phyloP scores from a whole-genome alignment of 2,329 filamentous ascomycete species.

The Xylariaceae sp. region DNA sequence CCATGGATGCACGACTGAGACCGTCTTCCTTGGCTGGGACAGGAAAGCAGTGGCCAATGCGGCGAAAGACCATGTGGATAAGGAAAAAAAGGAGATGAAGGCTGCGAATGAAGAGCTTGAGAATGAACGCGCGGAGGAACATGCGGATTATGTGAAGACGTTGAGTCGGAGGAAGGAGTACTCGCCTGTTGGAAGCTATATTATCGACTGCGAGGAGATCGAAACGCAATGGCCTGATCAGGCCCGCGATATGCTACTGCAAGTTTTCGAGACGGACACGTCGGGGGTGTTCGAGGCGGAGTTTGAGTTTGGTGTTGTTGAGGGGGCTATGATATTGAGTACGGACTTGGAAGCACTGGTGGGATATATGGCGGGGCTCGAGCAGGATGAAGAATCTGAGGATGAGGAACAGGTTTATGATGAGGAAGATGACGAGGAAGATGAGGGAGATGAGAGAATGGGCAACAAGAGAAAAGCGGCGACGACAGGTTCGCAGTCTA shows the following conservation, averaged over 20 bases:
- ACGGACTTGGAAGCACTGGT: slow-evolving; percentile 22
- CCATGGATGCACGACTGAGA: not conserved
- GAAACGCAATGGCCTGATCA: slow-evolving; percentile 22
- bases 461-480: slow-evolving; percentile 21
- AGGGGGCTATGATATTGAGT: slow-evolving; percentile 29
- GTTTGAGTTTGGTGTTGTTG: slow-evolving; percentile 30
- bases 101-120: slow-evolving; percentile 4
- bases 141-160: slow-evolving; percentile 11
- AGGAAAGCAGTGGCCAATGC: slow-evolving; percentile 2
- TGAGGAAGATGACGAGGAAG: slow-evolving; percentile 4
- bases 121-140: not conserved
- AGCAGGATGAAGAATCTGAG: slow-evolving; percentile 3
- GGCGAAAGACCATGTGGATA: not conserved
- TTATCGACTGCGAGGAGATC: slow-evolving; percentile 25
- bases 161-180: slow-evolving; percentile 2
- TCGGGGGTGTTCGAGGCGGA: slow-evolving; percentile 26
- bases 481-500: not conserved
- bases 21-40: slow-evolving; percentile 16
- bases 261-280: slow-evolving; percentile 22
- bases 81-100: slow-evolving; percentile 1
- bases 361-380: slow-evolving; percentile 20
- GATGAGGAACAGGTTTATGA: slow-evolving; percentile 8
- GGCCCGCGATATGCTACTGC: slow-evolving; percentile 23
- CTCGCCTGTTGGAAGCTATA: slow-evolving; percentile 25
- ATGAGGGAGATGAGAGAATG: not conserved